These are phyloP conservation scores for Aspergillus sclerotialis DNA, from an alignment of 2,329 filamentous ascomycete species.

Conservation along the genomic window DNA sequence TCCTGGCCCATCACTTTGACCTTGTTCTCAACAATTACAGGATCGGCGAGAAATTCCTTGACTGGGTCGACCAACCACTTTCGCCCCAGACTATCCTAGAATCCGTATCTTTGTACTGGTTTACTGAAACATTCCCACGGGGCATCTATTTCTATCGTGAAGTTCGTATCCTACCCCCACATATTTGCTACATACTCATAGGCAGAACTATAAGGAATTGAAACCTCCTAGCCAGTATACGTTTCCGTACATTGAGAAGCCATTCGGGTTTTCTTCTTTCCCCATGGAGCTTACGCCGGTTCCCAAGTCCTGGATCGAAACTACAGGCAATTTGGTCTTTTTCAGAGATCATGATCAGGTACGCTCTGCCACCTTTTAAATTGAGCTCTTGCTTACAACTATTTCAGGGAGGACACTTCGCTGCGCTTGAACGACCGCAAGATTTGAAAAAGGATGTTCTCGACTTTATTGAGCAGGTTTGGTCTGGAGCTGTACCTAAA, in stretches of 20 bases:
- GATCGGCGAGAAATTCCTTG: constrained; percentile 32
- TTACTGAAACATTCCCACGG: constrained; percentile 31
- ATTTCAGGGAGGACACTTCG: constrained; percentile 49
- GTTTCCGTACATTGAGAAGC: constrained; percentile 34
- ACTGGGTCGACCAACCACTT: constrained; percentile 30
- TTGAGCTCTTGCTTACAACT: not conserved
- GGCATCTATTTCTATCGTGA: constrained; percentile 27
- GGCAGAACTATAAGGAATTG: not conserved
- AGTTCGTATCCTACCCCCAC: constrained; percentile 8
- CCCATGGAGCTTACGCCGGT: constrained; percentile 35
- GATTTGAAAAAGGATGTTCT: constrained; percentile 39
- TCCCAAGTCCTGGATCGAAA: constrained; percentile 31
- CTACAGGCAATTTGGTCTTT: constrained; percentile 32
- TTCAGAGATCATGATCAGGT: constrained; percentile 29
- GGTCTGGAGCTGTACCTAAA: constrained; percentile 9
- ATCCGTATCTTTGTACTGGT: constrained; percentile 30
- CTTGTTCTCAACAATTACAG: no score
- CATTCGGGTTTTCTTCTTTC: constrained; percentile 43
- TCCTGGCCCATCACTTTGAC: no score
- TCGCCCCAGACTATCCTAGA: constrained; percentile 25
- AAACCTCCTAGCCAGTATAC: no score
- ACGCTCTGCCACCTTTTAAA: constrained; percentile 1
- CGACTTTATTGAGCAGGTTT: constrained; percentile 25
- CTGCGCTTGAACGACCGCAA: constrained; percentile 37
- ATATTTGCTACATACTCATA: not conserved